phyloP scores from a whole-genome alignment of 2,329 filamentous ascomycete species.

The Sarocladium kiliense region DNA sequence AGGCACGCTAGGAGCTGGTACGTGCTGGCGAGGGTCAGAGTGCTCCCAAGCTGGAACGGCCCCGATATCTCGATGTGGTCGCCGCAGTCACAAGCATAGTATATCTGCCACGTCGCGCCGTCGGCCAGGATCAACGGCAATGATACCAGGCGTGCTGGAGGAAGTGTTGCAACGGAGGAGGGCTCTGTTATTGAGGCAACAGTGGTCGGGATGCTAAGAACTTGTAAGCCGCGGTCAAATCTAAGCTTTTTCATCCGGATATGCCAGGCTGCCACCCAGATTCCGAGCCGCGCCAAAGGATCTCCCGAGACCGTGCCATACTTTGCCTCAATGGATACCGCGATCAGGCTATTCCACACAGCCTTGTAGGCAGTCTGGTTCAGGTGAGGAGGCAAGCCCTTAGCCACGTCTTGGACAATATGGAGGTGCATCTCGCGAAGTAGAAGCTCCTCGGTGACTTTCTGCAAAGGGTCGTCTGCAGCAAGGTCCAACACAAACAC shows the following conservation, averaged over 20 bases:
- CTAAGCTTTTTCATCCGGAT: neutral
- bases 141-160: neutral
- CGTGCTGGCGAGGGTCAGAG: neutral
- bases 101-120: neutral
- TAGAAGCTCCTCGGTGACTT: neutral
- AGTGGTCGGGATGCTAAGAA: neutral
- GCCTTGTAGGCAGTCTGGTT: neutral
- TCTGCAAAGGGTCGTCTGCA: neutral
- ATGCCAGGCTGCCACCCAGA: neutral
- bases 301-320: neutral
- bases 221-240: neutral
- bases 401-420: neutral
- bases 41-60: neutral
- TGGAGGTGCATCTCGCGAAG: neutral
- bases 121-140: neutral
- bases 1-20: neutral
- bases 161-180: neutral
- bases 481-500: neutral
- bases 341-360: neutral
- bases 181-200: neutral
- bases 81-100: neutral
- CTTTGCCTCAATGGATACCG: neutral
- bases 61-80: neutral
- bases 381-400: neutral
- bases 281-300: neutral